A percentile compares a stretch with the other conserved stretches of the same genome.
Evolutionary conservation across 2,329 filamentous ascomycete genomes (phyloP).

Genomic region (Xylaria sp.): DNA sequence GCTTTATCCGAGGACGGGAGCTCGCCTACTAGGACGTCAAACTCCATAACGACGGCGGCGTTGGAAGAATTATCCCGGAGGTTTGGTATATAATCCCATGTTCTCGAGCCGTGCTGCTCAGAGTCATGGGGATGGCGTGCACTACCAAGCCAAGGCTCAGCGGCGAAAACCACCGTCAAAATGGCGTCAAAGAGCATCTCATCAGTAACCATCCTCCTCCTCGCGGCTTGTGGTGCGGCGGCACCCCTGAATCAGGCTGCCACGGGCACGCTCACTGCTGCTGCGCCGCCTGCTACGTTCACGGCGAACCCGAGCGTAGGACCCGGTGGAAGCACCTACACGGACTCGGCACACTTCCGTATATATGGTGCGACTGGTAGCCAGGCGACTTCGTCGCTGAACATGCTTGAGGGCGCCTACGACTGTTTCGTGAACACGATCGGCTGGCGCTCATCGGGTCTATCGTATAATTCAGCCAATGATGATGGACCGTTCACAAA

Average conservation of each 20-base stretch:
- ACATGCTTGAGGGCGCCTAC: slow-evolving; percentile 59
- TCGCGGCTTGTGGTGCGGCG: slow-evolving; percentile 8
- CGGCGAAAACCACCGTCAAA: neutral
- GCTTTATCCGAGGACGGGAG: neutral
- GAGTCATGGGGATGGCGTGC: neutral
- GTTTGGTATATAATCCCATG: slow-evolving; percentile 16
- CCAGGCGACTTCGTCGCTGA: slow-evolving; percentile 48
- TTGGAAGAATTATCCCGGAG: slow-evolving; percentile 17
- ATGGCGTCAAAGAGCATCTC: slow-evolving; percentile 24
- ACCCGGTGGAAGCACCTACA: slow-evolving; percentile 48
- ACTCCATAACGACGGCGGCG: neutral
- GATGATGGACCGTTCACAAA: slow-evolving; percentile 57
- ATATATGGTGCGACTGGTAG: slow-evolving; percentile 50
- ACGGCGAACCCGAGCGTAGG: slow-evolving; percentile 45
- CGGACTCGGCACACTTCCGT: slow-evolving; percentile 55
- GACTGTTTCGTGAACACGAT: slow-evolving; percentile 53
- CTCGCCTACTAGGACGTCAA: neutral
- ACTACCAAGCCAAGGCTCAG: neutral
- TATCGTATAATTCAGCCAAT: slow-evolving; percentile 50
- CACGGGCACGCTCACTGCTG: slow-evolving; percentile 20
- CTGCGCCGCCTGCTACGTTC: slow-evolving; percentile 45
- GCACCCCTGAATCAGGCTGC: slow-evolving; percentile 10
- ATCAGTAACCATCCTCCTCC: slow-evolving; percentile 4
- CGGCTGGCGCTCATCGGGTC: slow-evolving; percentile 53
- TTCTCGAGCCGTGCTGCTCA: neutral